Conservation (phyloP, 192 early-diverging fungal genomes). For the Coemansia sp. region DNA sequence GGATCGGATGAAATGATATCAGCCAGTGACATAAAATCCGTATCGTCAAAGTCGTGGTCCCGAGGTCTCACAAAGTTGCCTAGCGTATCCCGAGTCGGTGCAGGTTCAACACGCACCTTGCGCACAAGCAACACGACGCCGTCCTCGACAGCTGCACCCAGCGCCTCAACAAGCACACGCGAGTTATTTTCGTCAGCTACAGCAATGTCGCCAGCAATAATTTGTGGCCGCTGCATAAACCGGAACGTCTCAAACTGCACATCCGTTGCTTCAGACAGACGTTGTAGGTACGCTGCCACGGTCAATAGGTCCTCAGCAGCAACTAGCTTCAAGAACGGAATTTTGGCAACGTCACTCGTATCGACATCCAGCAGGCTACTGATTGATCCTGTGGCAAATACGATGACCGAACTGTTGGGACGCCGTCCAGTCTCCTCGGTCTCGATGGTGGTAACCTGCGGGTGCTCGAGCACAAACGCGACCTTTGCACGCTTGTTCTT, state of each 20-base stretch:
- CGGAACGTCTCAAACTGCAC: slow-evolving; percentile 37
- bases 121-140: slow-evolving; percentile 36
- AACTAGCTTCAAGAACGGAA: slow-evolving; percentile 37
- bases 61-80: slow-evolving; percentile 17
- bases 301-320: slow-evolving; percentile 37
- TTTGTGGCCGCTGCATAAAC: slow-evolving; percentile 30
- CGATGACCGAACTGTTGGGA: slow-evolving; percentile 21
- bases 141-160: slow-evolving; percentile 35
- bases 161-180: slow-evolving; percentile 29
- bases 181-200: slow-evolving; percentile 23
- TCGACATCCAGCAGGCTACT: slow-evolving; percentile 33
- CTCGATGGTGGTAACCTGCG: slow-evolving; percentile 6
- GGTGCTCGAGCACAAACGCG: slow-evolving; percentile 34
- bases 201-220: slow-evolving; percentile 28
- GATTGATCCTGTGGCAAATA: slow-evolving; percentile 38
- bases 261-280: slow-evolving; percentile 10
- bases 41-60: slow-evolving; percentile 5
- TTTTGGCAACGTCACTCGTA: slow-evolving; percentile 23
- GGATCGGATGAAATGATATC: slow-evolving; percentile 38
- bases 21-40: slow-evolving; percentile 29
- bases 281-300: not conserved
- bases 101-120: slow-evolving; percentile 12
- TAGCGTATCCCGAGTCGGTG: slow-evolving; percentile 20
- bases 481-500: slow-evolving; percentile 24
- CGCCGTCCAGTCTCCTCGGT: slow-evolving; percentile 10